Evolutionary conservation across 2,329 filamentous ascomycete genomes (phyloP).

Genomic region (Drechmeria coniospora): DNA sequence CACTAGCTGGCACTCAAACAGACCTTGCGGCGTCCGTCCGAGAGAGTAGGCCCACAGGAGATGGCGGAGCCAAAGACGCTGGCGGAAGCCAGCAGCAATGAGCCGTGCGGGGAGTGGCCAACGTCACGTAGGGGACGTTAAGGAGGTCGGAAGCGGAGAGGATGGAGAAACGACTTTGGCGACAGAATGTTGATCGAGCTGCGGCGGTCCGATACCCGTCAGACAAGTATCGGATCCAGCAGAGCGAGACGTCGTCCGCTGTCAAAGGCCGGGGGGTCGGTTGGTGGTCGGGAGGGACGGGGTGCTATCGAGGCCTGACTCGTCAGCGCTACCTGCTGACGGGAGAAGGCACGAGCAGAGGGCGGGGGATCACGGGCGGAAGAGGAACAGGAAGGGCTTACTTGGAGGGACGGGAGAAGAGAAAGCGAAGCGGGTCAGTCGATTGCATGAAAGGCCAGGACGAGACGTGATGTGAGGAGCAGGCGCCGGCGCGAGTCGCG

Average conservation of each 20-base stretch:
- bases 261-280: conserved; percentile 5
- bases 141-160: conserved; percentile 74
- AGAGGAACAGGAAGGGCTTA: conserved; percentile 28
- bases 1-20: conserved; percentile 97
- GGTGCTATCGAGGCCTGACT: conserved; percentile 51
- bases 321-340: background rate
- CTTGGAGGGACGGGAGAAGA: conserved; percentile 82
- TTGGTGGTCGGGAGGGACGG: conserved; percentile 9
- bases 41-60: conserved; percentile 93
- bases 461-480: conserved; percentile 6
- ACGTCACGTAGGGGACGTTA: conserved; percentile 69
- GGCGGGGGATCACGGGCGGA: conserved; percentile 3
- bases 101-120: conserved; percentile 21
- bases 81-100: conserved; percentile 75
- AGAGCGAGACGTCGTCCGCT: conserved; percentile 15
- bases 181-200: conserved; percentile 73
- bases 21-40: conserved; percentile 85
- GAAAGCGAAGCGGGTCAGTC: conserved; percentile 79
- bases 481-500: conserved; percentile 12
- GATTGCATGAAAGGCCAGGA: conserved; percentile 64
- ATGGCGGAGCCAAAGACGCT: conserved; percentile 50
- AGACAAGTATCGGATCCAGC: conserved; percentile 67
- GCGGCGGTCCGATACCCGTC: conserved; percentile 66
- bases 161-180: conserved; percentile 66
- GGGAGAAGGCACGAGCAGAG: background rate